phyloP scores from a whole-genome alignment of 495 filamentous ascomycete species.

The Aspergillus ellipticus region DNA sequence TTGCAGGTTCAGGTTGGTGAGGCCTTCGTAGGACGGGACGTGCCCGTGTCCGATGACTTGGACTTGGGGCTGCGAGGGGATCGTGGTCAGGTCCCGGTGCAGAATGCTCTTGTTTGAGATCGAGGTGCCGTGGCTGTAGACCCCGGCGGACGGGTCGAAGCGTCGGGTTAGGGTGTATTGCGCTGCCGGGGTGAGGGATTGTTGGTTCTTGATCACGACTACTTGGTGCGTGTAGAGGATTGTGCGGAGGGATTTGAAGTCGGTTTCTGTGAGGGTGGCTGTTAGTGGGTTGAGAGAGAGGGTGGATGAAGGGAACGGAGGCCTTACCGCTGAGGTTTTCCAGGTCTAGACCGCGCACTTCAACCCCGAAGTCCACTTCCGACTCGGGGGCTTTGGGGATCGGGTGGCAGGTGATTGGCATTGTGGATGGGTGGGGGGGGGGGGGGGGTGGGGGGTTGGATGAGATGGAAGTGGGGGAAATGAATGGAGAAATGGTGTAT shows the following conservation, averaged over 20 bases:
- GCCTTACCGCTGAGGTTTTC: conserved; percentile 51
- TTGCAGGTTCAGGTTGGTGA: conserved; percentile 56
- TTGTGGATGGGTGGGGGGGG: not conserved
- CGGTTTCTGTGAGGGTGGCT: conserved; percentile 51
- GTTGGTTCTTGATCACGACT: conserved; percentile 63
- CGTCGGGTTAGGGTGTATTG: conserved; percentile 65
- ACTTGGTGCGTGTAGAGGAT: conserved; percentile 62
- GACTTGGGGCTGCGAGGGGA: conserved; percentile 72
- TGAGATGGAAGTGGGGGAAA: not conserved
- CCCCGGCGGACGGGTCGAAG: conserved; percentile 59
- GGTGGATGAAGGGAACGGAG: not conserved
- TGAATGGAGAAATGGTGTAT: no score
- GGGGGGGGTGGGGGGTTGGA: not conserved
- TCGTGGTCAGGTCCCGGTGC: conserved; percentile 71
- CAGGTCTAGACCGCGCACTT: conserved; percentile 50
- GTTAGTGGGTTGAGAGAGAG: not conserved
- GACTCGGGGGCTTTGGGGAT: conserved; percentile 31
- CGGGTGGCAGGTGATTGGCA: not conserved
- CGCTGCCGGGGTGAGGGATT: conserved; percentile 54
- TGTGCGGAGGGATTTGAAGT: conserved; percentile 54
- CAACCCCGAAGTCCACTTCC: conserved; percentile 53
- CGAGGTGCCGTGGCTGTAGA: conserved; percentile 68
- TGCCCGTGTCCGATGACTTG: conserved; percentile 72
- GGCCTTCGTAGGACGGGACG: conserved; percentile 59
- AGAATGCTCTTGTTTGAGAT: conserved; percentile 61